Conservation (phyloP, 169 alveolate genomes). For the Plasmodium vinckei region DNA sequence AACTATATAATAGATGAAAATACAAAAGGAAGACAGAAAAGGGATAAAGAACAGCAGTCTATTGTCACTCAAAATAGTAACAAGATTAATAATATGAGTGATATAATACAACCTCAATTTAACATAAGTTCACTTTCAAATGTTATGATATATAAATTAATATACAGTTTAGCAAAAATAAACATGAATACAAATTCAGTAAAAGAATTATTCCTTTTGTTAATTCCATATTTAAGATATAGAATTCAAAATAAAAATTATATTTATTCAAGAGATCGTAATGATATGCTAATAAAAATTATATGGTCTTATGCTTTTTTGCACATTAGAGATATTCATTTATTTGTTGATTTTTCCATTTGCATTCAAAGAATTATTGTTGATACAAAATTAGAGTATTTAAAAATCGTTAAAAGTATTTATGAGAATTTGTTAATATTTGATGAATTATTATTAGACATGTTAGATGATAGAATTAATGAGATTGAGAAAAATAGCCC, state of each 20-base stretch:
- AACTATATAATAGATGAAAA: not conserved
- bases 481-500: slow-evolving; percentile 36
- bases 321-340: slow-evolving; percentile 26
- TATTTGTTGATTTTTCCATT: slow-evolving; percentile 55
- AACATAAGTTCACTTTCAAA: slow-evolving; percentile 30
- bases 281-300: slow-evolving; percentile 39
- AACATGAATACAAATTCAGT: slow-evolving; percentile 18
- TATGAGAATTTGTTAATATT: slow-evolving; percentile 31
- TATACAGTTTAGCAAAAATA: slow-evolving; percentile 33
- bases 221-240: slow-evolving; percentile 47
- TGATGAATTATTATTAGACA: slow-evolving; percentile 48
- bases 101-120: not conserved
- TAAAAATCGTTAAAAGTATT: slow-evolving; percentile 50
- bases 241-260: slow-evolving; percentile 41
- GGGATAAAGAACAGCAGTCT: not conserved
- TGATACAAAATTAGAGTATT: slow-evolving; percentile 15
- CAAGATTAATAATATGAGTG: too few relatives aligned
- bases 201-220: slow-evolving; percentile 17
- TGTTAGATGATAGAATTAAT: slow-evolving; percentile 24
- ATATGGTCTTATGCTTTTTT: slow-evolving; percentile 63
- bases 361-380: slow-evolving; percentile 18
- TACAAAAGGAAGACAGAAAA: not conserved
- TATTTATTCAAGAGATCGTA: slow-evolving; percentile 23
- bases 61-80: not conserved
- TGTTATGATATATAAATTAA: slow-evolving; percentile 61